These are phyloP conservation scores for Coniochaeta sp. DNA, from an alignment of 2,329 filamentous ascomycete species.

Conservation along the genomic window DNA sequence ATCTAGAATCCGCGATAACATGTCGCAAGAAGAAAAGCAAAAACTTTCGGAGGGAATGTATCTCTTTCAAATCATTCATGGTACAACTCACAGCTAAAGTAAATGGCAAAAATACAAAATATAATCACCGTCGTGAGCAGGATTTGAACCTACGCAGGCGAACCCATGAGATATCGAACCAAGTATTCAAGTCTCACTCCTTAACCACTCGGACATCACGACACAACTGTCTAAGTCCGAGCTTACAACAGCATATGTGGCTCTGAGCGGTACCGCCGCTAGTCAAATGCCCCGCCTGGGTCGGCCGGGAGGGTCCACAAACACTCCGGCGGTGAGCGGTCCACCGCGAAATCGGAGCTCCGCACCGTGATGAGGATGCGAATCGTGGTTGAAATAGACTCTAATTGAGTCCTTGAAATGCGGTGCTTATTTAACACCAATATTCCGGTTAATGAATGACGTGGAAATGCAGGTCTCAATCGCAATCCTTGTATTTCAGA, in stretches of 20 bases:
- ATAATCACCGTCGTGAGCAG: not conserved
- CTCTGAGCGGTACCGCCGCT: not conserved
- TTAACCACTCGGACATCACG: conserved; percentile 1
- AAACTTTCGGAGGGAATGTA: no score
- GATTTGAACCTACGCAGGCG: conserved; percentile 1
- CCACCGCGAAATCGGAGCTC: not conserved
- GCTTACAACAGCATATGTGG: not conserved
- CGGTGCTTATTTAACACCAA: no score
- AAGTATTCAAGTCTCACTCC: conserved; percentile 1
- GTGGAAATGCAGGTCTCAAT: not conserved
- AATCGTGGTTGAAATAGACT: not conserved
- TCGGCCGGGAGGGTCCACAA: no score
- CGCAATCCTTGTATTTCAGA: not conserved
- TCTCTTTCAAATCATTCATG: no score
- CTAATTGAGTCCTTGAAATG: no score
- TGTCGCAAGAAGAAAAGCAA: no score
- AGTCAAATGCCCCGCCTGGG: no score
- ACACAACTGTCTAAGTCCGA: not conserved
- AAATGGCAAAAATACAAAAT: not conserved
- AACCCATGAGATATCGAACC: conserved; percentile 3
- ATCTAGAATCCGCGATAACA: no score
- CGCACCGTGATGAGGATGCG: not conserved
- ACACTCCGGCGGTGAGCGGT: no score
- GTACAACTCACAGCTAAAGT: no score
- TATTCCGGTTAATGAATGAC: not conserved